Conservation (phyloP, 1,139 yeast species). For the Debaryomyces subglobosus region DNA sequence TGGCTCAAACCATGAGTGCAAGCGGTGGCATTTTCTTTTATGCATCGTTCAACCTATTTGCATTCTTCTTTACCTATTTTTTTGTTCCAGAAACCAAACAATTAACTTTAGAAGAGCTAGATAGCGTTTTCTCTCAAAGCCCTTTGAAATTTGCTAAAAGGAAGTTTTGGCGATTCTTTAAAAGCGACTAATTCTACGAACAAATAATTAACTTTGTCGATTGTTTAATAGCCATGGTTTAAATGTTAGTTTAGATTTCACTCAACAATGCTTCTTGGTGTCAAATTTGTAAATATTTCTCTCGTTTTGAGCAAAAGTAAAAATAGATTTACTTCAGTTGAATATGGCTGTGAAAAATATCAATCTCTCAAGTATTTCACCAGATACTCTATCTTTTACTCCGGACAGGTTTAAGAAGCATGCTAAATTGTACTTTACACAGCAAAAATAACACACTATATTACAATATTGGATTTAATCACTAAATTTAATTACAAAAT, state of each 20-base stretch:
- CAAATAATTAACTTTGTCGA: neutral
- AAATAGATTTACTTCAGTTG: no score
- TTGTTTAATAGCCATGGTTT: neutral
- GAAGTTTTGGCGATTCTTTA: neutral
- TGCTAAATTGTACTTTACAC: constrained; percentile 18
- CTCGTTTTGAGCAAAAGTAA: no score
- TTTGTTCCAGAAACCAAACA: constrained; percentile 73
- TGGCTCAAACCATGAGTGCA: constrained; percentile 64
- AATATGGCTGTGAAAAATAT: no score
- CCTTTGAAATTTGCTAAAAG: neutral
- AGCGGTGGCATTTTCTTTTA: constrained; percentile 93
- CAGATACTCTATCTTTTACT: neutral
- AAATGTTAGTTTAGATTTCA: neutral
- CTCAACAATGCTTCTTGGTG: neutral
- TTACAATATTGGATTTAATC: constrained; percentile 10
- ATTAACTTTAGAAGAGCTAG: constrained; percentile 70
- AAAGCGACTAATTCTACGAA: neutral
- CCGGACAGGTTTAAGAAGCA: neutral
- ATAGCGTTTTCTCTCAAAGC: constrained; percentile 49
- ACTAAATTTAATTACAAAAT: constrained; percentile 7
- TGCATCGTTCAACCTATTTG: constrained; percentile 84
- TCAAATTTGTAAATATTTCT: no score
- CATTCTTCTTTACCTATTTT: constrained; percentile 69
- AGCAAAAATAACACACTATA: neutral
- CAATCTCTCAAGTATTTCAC: no score